Evolutionary conservation across 75 land plant genomes (phyloP), one percentile per base, ranked within the genome.

Genomic region (Sequoia sempervirens): DNA sequence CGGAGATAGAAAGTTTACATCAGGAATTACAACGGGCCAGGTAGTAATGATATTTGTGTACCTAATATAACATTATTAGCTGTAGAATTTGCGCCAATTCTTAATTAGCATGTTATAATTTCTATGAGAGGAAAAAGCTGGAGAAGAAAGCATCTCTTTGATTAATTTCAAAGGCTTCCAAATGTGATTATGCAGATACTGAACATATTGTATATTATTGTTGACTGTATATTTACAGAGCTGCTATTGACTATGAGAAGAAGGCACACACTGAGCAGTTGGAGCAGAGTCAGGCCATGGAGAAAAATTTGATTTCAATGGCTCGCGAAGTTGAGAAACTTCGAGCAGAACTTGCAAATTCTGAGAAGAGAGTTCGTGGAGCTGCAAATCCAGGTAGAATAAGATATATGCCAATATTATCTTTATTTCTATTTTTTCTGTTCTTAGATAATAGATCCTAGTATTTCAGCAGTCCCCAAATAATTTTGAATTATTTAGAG

Each of bases 261-360:
- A 95, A 95, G 82, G 91, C 88, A 36, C 88, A 92, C 87, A 38
- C 89, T n/a, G 92, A 93, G 80, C 88, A 92, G 78, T 87, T 86
- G 81, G 95, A 95, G 61, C 93, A 95, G 73, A 89, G 93, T 56
- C 91, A 93, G 75, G 89, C 84, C 13, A 92, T 93, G 93, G 96
- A 93, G 87, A 93, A 93, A 84, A 94, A 95, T 37, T 82, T 91
- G 84, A 78, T 93, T 43, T 82, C 90, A 23, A 90, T 92, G 94
- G 94, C 95, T 40, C 84, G 96, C n/a, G 97, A 95, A 83, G 80
- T 95, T 87, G 97, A 93, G 82, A 92, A 91, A 70, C 93, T 94
- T 54, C 88, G 97, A 52, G 94, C 96, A 30, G 93, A 95, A 86
- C 81, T 92, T 61, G 87, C 90, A 79, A 95, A 91, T 92, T 87